Evolutionary conservation across 225 moss, liverwort and hornwort genomes (phyloP).

Genomic region (Physcomitrium patens): DNA sequence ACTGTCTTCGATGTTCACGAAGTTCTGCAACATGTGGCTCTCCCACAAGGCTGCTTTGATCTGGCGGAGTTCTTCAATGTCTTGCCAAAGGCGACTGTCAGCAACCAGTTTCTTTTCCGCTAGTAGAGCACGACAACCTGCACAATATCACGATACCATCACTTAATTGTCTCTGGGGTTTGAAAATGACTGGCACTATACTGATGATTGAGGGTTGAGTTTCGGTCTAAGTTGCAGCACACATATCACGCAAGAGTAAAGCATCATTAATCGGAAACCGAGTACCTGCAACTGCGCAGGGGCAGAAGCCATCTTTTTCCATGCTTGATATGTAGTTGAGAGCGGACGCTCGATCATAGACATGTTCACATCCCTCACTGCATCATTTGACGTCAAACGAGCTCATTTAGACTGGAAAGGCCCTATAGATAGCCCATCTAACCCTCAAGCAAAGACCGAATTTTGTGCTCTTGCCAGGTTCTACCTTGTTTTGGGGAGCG

Average conservation of each 20-base stretch:
- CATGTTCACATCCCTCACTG: constrained; percentile 31
- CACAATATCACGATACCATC: background rate
- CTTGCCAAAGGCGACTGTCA: constrained; percentile 26
- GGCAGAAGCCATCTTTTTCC: constrained; percentile 16
- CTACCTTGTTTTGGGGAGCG: background rate
- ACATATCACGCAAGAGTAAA: background rate
- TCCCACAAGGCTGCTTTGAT: constrained; percentile 30
- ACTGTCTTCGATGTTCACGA: constrained; percentile 25
- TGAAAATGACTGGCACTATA: background rate
- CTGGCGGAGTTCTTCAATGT: constrained; percentile 28
- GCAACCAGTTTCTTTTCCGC: constrained; percentile 20
- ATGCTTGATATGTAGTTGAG: constrained; percentile 14
- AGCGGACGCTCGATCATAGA: constrained; percentile 15
- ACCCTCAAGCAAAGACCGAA: background rate
- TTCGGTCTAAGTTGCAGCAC: background rate
- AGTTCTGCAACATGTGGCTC: constrained; percentile 26
- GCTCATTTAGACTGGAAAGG: background rate
- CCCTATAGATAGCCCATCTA: background rate
- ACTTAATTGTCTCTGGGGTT: background rate
- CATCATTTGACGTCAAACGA: background rate
- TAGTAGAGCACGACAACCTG: constrained; percentile 22
- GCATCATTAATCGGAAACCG: background rate
- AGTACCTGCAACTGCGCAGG: constrained; percentile 10
- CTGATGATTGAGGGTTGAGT: background rate
- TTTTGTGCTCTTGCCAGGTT: background rate